Base-by-base conservation (phyloP, 495 filamentous ascomycete species). In the Cryomyces minteri region DNA sequence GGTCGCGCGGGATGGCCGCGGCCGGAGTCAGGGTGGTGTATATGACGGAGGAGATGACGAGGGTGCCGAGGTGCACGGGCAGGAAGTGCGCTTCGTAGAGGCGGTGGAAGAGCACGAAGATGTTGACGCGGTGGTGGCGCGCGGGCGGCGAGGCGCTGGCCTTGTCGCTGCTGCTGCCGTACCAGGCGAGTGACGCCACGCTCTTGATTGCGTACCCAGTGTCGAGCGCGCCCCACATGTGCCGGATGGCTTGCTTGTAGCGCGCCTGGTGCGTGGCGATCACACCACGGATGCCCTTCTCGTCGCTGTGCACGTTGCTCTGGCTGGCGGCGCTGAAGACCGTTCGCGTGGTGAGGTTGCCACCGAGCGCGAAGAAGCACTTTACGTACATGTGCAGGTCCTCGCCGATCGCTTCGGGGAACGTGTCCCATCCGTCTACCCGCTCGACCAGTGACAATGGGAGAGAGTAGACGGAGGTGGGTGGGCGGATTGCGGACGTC, bases 381-480 rank as follows among this genome's bases (percentile, higher is more conserved):
- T 82, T 81, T 42, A 81, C 62, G 47, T 79, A 75, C 78, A 82
- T 82, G 60, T 82, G 78, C 56, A 82, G 60, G 51, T 82, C 78
- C 54, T 82, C 78, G 41, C 78, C 78, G 47, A 82, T 80, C 10
- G 77, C 75, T 34, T 76, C 75, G 5, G 72, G 66, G 46, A 72
- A 75, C 49, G 71, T 73, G 50, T 79, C 76, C 76, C 75, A 80
- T 30, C 76, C 76, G 6, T 73, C 72, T 14, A 80, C 77, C 18
- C 65, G 62, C 51, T 80, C 73, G 32, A 73, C 75, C 32, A 82
- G 56, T 18, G 67, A 60, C 12, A 82, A 67, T 0, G 78, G 71
- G 3, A 81, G 54, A 12, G 78, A 81, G 54, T 82, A 82, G 18
- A 81, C 78, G 1, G 76, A 80, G 0, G 77, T 82, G 1, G 78